These are phyloP conservation scores for Blastocystis sp. DNA, from an alignment of 352 stramenopile species.

Conservation along the genomic window DNA sequence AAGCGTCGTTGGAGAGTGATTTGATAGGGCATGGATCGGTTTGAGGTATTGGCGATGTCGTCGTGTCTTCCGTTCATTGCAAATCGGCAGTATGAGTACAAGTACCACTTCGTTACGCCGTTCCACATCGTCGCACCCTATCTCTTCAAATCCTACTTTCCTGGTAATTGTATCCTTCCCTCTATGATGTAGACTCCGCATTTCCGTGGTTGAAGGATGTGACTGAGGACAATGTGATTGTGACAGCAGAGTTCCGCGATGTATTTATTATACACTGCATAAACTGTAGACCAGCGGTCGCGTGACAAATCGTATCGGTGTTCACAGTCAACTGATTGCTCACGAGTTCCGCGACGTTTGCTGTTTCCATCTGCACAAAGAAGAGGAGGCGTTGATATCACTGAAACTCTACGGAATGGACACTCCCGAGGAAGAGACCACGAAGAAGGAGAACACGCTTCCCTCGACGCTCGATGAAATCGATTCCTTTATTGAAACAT, in stretches of 20 bases:
- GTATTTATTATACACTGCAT: background rate
- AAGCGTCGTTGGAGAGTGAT: background rate
- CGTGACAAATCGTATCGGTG: conserved; percentile 51
- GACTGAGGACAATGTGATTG: conserved; percentile 54
- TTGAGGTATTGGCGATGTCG: conserved; percentile 52
- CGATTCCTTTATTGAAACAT: background rate
- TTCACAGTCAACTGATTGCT: conserved; percentile 22
- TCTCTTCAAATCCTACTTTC: conserved; percentile 54
- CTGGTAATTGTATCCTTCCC: background rate
- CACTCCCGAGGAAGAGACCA: background rate
- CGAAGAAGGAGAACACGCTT: background rate
- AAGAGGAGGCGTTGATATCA: conserved; percentile 10
- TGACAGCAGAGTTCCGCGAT: conserved; percentile 54
- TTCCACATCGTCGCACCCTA: conserved; percentile 55
- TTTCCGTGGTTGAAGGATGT: conserved; percentile 50
- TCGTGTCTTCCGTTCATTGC: conserved; percentile 31
- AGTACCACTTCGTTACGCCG: conserved; percentile 49
- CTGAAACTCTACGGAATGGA: conserved; percentile 49
- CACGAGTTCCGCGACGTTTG: conserved; percentile 46
- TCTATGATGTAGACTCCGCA: background rate
- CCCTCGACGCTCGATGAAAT: conserved; percentile 9
- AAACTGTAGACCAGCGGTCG: background rate
- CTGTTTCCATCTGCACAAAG: conserved; percentile 55
- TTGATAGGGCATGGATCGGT: conserved; percentile 47
- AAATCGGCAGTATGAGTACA: conserved; percentile 45